phyloP scores from a whole-genome alignment of 768 basidiomycete genomes.

The Mycena metata region DNA sequence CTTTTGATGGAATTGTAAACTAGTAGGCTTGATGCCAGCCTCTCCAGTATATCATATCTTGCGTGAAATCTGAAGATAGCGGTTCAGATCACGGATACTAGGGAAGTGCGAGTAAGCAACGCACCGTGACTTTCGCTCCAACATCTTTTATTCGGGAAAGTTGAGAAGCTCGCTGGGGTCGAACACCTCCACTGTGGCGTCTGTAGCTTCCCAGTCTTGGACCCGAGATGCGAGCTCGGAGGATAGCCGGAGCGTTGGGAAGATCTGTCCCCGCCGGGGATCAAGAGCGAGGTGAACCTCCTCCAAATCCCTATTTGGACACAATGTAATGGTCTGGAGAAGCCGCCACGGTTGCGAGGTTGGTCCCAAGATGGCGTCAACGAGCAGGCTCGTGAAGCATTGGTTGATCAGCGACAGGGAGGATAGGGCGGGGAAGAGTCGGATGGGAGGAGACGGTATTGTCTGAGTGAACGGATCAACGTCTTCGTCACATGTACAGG shows the following conservation, averaged over 20 bases:
- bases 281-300: neutral
- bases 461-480: too few relatives aligned
- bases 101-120: too few relatives aligned
- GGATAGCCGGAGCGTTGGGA: neutral
- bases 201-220: neutral
- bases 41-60: too few relatives aligned
- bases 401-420: conserved; percentile 10
- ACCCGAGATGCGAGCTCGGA: neutral
- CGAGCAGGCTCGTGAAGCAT: conserved; percentile 1
- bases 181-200: neutral
- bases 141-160: too few relatives aligned
- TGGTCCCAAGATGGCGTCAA: neutral
- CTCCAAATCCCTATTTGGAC: neutral
- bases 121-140: too few relatives aligned
- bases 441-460: neutral
- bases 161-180: neutral
- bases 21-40: too few relatives aligned
- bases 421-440: conserved; percentile 10
- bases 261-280: neutral
- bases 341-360: conserved; percentile 1
- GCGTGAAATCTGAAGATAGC: too few relatives aligned
- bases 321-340: conserved; percentile 5
- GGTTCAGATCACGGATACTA: too few relatives aligned
- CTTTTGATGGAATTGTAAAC: too few relatives aligned
- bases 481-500: neutral